Base-by-base conservation (phyloP, 192 early-diverging fungal genomes). In the Entomortierella lignicola region DNA sequence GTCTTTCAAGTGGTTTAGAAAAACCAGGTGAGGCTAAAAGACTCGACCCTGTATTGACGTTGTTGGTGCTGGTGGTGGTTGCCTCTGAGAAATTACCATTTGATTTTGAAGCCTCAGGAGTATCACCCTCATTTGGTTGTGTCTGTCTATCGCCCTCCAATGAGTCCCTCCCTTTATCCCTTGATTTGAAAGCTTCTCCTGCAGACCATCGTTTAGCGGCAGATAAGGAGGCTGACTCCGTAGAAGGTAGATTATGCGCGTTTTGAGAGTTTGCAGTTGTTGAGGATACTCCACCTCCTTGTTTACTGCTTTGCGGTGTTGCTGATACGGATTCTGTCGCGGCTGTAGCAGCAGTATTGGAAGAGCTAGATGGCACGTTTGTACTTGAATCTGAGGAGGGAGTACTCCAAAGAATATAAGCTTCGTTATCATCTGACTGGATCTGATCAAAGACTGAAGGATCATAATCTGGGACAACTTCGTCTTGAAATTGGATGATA, bases 401-500 rank as follows among this genome's bases (percentile, higher is more conserved):
- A 6, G 60, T 43, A 21, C 66, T 69, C 75, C 75, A 79, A 42
- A 79, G 47, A 37, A 79, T 79, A 25, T 69, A 69, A 21, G 68
- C 41, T 25, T 70, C 75, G 52, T 79, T 69, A 17, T 70, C 68
- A 30, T 79, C 67, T 2, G 61, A 63, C 34, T 60, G 51, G 29
- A 79, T 59, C 20, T 60, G 41, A 48, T 79, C 75, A 56, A 79
- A 79, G 66, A 79, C 21, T 13, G 51, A 44, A 0, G 75, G 67
- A 15, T 60, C 26, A 30, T 60, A 64, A 7, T 79, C 67, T 2
- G 67, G 57, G 13, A 63, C 51, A 10, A 26, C 13, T 20, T 31
- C 62, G 25, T 51, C 29, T 25, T 31, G 7, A 1, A n/a, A 18
- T 34, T 54, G 6, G 8, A 20, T n/a, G 31, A 11, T 20, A 20